phyloP scores from a whole-genome alignment of 1,139 yeast genomes.

The Groenewaldozyma auringiensis region DNA sequence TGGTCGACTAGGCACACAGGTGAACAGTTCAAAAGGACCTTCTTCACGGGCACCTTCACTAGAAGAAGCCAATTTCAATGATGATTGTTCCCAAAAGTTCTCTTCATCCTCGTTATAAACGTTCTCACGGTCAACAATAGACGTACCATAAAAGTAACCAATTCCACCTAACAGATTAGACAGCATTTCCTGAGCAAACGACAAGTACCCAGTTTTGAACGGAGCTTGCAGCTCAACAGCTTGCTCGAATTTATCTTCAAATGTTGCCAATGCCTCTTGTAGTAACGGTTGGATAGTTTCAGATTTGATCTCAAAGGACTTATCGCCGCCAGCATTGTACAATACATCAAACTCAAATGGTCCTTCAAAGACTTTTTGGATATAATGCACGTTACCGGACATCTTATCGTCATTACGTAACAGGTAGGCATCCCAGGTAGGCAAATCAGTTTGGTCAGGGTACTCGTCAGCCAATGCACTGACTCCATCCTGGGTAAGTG shows the following conservation, averaged over 20 bases:
- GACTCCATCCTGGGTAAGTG: slow-evolving; percentile 63
- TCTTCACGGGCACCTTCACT: slow-evolving; percentile 22
- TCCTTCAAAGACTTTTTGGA: slow-evolving; percentile 71
- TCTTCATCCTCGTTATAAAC: slow-evolving; percentile 44
- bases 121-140: slow-evolving; percentile 68
- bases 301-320: slow-evolving; percentile 31
- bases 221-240: slow-evolving; percentile 53
- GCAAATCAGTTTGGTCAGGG: slow-evolving; percentile 28
- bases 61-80: slow-evolving; percentile 17
- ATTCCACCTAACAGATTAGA: slow-evolving; percentile 87
- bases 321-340: slow-evolving; percentile 44
- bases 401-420: slow-evolving; percentile 54
- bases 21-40: slow-evolving; percentile 50
- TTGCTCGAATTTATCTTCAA: slow-evolving; percentile 49
- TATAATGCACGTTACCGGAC: slow-evolving; percentile 69
- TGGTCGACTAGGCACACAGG: slow-evolving; percentile 86
- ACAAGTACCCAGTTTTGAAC: slow-evolving; percentile 32
- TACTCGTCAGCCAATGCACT: slow-evolving; percentile 38
- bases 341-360: slow-evolving; percentile 69
- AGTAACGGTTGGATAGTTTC: slow-evolving; percentile 16
- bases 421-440: slow-evolving; percentile 38
- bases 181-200: slow-evolving; percentile 68
- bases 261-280: slow-evolving; percentile 34
- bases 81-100: slow-evolving; percentile 27
- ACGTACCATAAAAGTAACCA: slow-evolving; percentile 84